A percentile compares a stretch with the other conserved stretches of the same genome.
Evolutionary conservation across 2,329 filamentous ascomycete genomes (phyloP).

Genomic region (Cladophialophora yegresii): DNA sequence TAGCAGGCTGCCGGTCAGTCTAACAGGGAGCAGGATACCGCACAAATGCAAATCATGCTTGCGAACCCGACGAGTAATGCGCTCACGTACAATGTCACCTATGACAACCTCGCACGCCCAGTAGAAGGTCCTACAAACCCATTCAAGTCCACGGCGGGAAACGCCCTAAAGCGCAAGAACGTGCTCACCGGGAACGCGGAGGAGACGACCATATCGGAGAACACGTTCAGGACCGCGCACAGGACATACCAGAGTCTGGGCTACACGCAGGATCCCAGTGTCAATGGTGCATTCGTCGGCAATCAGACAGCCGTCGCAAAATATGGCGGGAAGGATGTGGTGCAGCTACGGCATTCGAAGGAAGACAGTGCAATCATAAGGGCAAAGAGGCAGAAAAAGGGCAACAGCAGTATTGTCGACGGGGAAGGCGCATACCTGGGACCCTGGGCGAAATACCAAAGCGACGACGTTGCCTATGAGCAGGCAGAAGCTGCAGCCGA

Average conservation of each 20-base stretch:
- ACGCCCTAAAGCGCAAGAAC: slow-evolving; percentile 72
- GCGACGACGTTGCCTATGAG: slow-evolving; percentile 70
- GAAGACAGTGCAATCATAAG: slow-evolving; percentile 68
- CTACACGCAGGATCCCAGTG: slow-evolving; percentile 54
- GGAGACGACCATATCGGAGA: slow-evolving; percentile 85
- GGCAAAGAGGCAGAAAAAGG: slow-evolving; percentile 79
- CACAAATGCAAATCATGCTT: slow-evolving; percentile 54
- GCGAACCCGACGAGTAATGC: slow-evolving; percentile 54
- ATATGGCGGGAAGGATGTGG: slow-evolving; percentile 55
- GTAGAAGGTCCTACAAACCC: slow-evolving; percentile 72
- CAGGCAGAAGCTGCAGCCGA: slow-evolving; percentile 68
- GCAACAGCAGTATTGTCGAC: slow-evolving; percentile 78
- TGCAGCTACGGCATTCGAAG: slow-evolving; percentile 63
- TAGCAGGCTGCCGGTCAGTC: slow-evolving; percentile 29
- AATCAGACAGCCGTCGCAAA: slow-evolving; percentile 49
- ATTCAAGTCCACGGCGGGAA: slow-evolving; percentile 64
- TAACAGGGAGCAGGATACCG: slow-evolving; percentile 50
- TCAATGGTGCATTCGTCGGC: slow-evolving; percentile 51
- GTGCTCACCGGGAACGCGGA: slow-evolving; percentile 82
- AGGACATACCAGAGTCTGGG: slow-evolving; percentile 72
- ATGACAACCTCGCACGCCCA: slow-evolving; percentile 69
- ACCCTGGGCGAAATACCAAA: slow-evolving; percentile 85
- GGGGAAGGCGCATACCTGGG: slow-evolving; percentile 87
- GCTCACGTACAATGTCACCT: slow-evolving; percentile 61
- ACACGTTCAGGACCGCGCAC: slow-evolving; percentile 85